Base-by-base conservation (phyloP, 2,329 filamentous ascomycete genomes). In the Emericellopsis atlantica region DNA sequence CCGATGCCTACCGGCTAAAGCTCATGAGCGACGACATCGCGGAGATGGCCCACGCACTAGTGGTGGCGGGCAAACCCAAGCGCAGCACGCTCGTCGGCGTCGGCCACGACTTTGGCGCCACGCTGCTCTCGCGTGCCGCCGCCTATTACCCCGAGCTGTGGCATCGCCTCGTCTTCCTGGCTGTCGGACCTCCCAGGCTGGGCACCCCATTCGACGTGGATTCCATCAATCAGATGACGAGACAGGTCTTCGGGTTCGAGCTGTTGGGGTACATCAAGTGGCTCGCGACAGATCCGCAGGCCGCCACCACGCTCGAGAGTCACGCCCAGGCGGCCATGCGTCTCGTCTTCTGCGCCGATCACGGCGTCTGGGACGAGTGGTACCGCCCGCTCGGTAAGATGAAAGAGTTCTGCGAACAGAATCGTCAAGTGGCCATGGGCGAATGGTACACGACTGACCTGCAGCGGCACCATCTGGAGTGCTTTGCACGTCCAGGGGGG, bases 41-140 rank as follows among this genome's bases (percentile, higher is more conserved):
- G 2, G 54, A 60, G 11, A 48, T 65, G 1, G 51, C 65, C 0
- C 49, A 48, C 16, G 48, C 54, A 21, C 45, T 57, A 1, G 40
- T 65, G 16, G 43, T 52, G 0, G 18, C 18, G 5, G 18, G 18
- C 18, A 3, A 21, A 3, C 18, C 18, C 18, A 55, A 57, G 7
- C 10, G 10, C 33, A 22, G 37, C 10, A n/a, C 15, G n/a, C 66
- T 66, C 2, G 49, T 72, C n/a, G 72, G 69, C 14, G 46, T 62
- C 2, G 59, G 56, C 0, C 61, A 64, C 24, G 61, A 64, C 26
- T 55, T 60, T 37, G 57, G 58, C 1, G 51, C 55, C 9, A 58
- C 54, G 6, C 41, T 61, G 0, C 34, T 60, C 5, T 57, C 56
- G 2, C 48, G 57, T 1, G 22, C 57, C 11, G 51, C 45, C 2